phyloP scores from a whole-genome alignment of 1,139 yeast species.

The Kurtzmaniella quercitrusa region DNA sequence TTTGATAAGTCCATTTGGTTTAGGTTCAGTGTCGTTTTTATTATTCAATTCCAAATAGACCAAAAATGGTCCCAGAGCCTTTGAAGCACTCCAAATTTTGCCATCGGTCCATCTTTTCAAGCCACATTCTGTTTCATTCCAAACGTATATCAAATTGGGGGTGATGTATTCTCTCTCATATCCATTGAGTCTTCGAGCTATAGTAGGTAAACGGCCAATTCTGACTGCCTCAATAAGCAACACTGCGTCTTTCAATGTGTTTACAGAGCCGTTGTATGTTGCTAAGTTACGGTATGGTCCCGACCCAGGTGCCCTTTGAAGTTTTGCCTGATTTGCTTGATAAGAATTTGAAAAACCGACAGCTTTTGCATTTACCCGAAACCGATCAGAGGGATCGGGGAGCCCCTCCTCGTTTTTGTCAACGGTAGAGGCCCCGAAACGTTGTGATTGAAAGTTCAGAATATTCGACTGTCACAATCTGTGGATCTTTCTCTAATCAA shows the following conservation, averaged over 20 bases:
- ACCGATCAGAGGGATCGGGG: background rate
- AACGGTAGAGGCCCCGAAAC: background rate
- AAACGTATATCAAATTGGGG: slow-evolving; percentile 54
- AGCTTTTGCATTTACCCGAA: background rate
- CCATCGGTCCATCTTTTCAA: slow-evolving; percentile 72
- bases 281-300: slow-evolving; percentile 24
- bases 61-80: slow-evolving; percentile 56
- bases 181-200: slow-evolving; percentile 49
- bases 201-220: slow-evolving; percentile 47
- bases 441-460: background rate
- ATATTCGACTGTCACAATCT: background rate
- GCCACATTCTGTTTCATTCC: slow-evolving; percentile 62
- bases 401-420: background rate
- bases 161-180: slow-evolving; percentile 44
- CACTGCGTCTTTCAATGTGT: slow-evolving; percentile 52
- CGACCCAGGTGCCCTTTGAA: slow-evolving; percentile 9
- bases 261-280: slow-evolving; percentile 53
- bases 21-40: slow-evolving; percentile 9
- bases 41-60: slow-evolving; percentile 54
- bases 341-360: background rate
- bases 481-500: background rate
- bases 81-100: slow-evolving; percentile 57
- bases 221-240: slow-evolving; percentile 58
- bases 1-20: slow-evolving; percentile 42
- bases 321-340: background rate